Evolutionary conservation across 164 flowering plant genomes (phyloP).

Genomic region (Tetrastigma voinierianum): DNA sequence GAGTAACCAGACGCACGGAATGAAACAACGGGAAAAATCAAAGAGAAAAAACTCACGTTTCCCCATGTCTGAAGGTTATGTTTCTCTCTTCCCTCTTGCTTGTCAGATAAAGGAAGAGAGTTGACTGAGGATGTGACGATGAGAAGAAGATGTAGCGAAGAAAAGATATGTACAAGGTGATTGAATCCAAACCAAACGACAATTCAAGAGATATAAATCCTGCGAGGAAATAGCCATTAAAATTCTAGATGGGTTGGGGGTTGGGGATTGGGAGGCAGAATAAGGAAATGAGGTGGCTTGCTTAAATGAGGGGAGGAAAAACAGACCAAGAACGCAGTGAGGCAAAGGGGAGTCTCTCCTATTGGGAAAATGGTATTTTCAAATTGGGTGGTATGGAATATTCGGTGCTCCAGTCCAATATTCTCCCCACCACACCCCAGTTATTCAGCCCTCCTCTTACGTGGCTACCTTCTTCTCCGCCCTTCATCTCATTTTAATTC

Average conservation of each 20-base stretch:
- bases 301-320: background rate
- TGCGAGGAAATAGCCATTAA: conserved; percentile 34
- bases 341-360: too few species aligned
- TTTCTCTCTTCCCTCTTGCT: too few species aligned
- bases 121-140: conserved; percentile 19
- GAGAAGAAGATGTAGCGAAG: conserved; percentile 6
- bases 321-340: background rate
- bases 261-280: background rate
- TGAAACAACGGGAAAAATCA: background rate
- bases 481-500: too few species aligned
- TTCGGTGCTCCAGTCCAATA: conserved; percentile 6
- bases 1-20: background rate
- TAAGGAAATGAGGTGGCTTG: background rate
- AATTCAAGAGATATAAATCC: background rate
- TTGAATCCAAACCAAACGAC: conserved; percentile 3
- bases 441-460: too few species aligned
- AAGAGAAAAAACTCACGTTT: conserved; percentile 32
- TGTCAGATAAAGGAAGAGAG: conserved; percentile 19
- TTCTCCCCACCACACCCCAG: too few species aligned
- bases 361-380: background rate
- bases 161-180: conserved; percentile 15
- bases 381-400: conserved; percentile 13
- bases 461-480: too few species aligned
- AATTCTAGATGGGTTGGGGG: background rate
- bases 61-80: conserved; percentile 28